Percentiles rank a stretch among this genome's conserved stretches.
Evolutionary conservation across 1,284 basidiomycete species (phyloP).

Genomic region (Rhodofomes roseus): DNA sequence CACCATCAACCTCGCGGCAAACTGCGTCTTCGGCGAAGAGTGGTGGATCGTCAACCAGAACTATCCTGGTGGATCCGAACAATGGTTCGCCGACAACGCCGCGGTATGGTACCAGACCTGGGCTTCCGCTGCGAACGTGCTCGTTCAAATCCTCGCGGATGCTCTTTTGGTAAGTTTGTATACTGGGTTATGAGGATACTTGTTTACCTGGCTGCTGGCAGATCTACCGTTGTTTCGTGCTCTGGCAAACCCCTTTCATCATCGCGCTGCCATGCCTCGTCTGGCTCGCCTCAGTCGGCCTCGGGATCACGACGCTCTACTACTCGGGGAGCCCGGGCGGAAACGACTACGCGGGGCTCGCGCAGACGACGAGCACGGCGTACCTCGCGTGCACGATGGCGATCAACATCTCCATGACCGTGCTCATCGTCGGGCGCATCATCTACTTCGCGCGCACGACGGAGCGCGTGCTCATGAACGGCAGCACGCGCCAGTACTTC

Average conservation of each 20-base stretch:
- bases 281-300: conserved; percentile 13
- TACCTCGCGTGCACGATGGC: conserved; percentile 2
- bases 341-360: conserved; percentile 4
- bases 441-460: not conserved
- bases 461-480: not conserved
- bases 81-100: conserved; percentile 12
- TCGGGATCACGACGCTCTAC: conserved; percentile 16
- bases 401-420: conserved; percentile 5
- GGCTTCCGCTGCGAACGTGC: conserved; percentile 13
- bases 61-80: conserved; percentile 10
- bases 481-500: not conserved
- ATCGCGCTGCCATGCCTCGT: conserved; percentile 10
- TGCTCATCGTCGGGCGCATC: conserved; percentile 4
- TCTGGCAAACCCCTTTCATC: conserved; percentile 15
- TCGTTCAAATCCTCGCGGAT: conserved; percentile 15
- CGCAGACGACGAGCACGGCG: not conserved
- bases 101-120: conserved; percentile 19
- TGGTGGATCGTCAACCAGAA: conserved; percentile 18
- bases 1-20: conserved; percentile 15
- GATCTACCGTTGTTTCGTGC: conserved; percentile 17
- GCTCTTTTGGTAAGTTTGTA: conserved; percentile 14
- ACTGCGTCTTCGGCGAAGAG: conserved; percentile 17
- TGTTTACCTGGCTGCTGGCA: not conserved
- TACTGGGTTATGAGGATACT: not conserved
- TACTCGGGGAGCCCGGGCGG: conserved; percentile 5